These are phyloP conservation scores for Ophiorrhiza pumila DNA, from an alignment of 257 asterid species.

Conservation along the genomic window DNA sequence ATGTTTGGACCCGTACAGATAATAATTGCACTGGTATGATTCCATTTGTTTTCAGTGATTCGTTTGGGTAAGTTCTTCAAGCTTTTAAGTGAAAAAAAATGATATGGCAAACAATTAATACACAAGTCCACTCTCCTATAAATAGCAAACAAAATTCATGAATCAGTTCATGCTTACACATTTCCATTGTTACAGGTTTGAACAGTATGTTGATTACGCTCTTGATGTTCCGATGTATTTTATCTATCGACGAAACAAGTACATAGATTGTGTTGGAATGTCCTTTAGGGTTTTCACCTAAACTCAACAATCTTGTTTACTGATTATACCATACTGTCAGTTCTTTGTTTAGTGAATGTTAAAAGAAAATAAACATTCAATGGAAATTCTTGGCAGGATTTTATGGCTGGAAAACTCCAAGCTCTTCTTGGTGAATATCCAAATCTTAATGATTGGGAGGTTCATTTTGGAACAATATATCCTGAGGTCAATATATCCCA, in stretches of 20 bases:
- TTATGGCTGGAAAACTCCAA: slow-evolving; percentile 90
- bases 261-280: slow-evolving; percentile 79
- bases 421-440: slow-evolving; percentile 91
- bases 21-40: slow-evolving; percentile 92
- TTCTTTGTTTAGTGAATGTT: slow-evolving; percentile 6
- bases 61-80: slow-evolving; percentile 72
- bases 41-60: slow-evolving; percentile 92
- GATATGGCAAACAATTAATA: too few species aligned
- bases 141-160: too few species aligned
- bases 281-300: slow-evolving; percentile 71
- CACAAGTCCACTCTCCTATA: too few species aligned
- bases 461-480: slow-evolving; percentile 90
- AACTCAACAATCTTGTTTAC: slow-evolving; percentile 21
- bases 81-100: too few species aligned
- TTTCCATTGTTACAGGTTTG: slow-evolving; percentile 61
- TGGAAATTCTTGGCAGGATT: slow-evolving; percentile 57
- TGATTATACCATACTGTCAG: slow-evolving; percentile 3
- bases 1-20: slow-evolving; percentile 97
- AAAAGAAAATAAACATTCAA: slow-evolving; percentile 12
- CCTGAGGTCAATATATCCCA: too few species aligned
- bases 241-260: slow-evolving; percentile 78
- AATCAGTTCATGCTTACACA: too few species aligned
- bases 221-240: slow-evolving; percentile 99
- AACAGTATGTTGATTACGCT: slow-evolving; percentile 94
- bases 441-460: slow-evolving; percentile 91